A percentile compares a stretch with the other conserved stretches of the same genome.
These are phyloP conservation scores for Zygoascus meyerae DNA, from an alignment of 1,139 yeast species.

Conservation along the genomic window DNA sequence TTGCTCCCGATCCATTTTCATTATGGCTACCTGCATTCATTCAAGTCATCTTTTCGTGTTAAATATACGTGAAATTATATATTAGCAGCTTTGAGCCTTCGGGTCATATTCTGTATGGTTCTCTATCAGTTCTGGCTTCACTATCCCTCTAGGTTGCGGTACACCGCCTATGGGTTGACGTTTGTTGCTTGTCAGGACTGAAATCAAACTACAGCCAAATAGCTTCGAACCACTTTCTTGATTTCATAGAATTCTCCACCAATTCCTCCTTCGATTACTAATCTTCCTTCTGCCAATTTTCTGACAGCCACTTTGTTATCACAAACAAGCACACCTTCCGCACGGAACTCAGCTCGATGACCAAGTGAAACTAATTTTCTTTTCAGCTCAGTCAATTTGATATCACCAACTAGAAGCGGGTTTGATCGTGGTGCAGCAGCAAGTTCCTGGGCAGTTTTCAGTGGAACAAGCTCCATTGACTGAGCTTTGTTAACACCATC, in stretches of 20 bases:
- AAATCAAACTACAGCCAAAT: conserved; percentile 65
- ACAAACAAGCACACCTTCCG: conserved; percentile 88
- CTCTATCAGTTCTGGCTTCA: too few relatives aligned
- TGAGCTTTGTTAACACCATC: conserved; percentile 2
- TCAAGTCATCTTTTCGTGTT: too few relatives aligned
- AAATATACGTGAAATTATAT: too few relatives aligned
- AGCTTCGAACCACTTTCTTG: conserved; percentile 64
- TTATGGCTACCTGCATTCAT: too few relatives aligned
- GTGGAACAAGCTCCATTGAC: conserved; percentile 25
- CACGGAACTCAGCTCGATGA: conserved; percentile 78
- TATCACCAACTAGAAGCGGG: conserved; percentile 78
- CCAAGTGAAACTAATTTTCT: conserved; percentile 53
- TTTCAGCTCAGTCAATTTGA: conserved; percentile 74
- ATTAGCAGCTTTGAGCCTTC: too few relatives aligned
- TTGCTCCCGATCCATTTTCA: too few relatives aligned
- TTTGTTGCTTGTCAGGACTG: too few relatives aligned
- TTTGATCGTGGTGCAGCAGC: conserved; percentile 34
- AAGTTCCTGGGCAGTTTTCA: conserved; percentile 27
- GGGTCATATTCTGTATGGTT: too few relatives aligned
- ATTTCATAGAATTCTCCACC: conserved; percentile 75
- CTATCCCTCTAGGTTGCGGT: too few relatives aligned
- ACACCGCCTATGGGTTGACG: too few relatives aligned
- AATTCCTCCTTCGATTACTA: conserved; percentile 76
- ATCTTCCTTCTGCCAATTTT: conserved; percentile 75
- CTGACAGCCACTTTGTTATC: conserved; percentile 71